Percentiles rank a stretch among this genome's conserved stretches.
phyloP scores from a whole-genome alignment of 2,329 filamentous ascomycete species.

The Xylaria sp. region DNA sequence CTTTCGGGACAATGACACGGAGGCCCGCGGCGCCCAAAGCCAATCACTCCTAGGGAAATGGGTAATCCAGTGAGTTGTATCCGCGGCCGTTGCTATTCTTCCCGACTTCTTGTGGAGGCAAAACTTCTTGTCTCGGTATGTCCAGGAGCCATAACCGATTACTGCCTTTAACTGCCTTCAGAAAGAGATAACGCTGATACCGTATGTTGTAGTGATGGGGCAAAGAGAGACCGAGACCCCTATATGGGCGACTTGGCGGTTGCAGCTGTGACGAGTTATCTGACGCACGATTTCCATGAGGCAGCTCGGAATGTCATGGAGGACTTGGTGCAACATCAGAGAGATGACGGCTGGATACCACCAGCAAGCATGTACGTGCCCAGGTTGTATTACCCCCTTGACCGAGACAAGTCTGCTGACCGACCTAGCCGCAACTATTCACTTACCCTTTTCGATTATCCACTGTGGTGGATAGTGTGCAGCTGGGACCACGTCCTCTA shows the following conservation, averaged over 20 bases:
- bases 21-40: constrained; percentile 49
- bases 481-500: constrained; percentile 54
- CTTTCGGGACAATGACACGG: constrained; percentile 51
- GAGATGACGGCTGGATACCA: constrained; percentile 56
- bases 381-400: background rate
- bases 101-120: too few species aligned
- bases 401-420: background rate
- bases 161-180: too few species aligned
- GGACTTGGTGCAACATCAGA: constrained; percentile 52
- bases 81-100: too few species aligned
- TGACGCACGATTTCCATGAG: constrained; percentile 47
- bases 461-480: constrained; percentile 55
- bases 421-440: constrained; percentile 45
- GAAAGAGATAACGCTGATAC: too few species aligned
- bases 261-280: constrained; percentile 49
- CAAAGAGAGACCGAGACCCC: constrained; percentile 56
- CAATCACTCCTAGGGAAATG: constrained; percentile 48
- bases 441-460: constrained; percentile 54
- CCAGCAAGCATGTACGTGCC: constrained; percentile 51
- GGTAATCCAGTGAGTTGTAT: too few species aligned
- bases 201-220: too few species aligned
- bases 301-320: constrained; percentile 51
- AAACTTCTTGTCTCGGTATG: too few species aligned
- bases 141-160: too few species aligned
- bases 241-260: constrained; percentile 57